A percentile compares a stretch with the other conserved stretches of the same genome.
These are phyloP conservation scores for Endoconidiophora laricicola DNA, from an alignment of 2,329 filamentous ascomycete genomes.

Conservation along the genomic window DNA sequence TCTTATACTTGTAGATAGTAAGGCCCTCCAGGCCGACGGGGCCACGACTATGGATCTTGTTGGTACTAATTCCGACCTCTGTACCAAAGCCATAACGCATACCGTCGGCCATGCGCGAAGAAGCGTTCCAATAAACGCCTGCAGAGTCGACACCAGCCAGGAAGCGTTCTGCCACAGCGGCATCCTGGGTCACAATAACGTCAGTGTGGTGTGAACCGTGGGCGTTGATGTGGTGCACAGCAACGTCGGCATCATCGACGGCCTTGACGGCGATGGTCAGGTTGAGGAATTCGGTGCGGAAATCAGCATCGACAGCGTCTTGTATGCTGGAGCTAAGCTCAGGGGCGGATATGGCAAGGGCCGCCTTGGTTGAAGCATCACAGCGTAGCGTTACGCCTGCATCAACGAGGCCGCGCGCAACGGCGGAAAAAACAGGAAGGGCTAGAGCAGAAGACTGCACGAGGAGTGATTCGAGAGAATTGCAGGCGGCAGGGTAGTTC, in stretches of 20 bases:
- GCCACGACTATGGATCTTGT: constrained; percentile 90
- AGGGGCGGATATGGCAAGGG: constrained; percentile 34
- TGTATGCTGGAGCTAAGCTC: constrained; percentile 31
- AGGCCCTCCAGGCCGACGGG: constrained; percentile 88
- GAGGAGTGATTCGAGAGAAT: constrained; percentile 80
- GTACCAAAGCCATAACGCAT: constrained; percentile 97
- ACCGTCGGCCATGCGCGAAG: constrained; percentile 84
- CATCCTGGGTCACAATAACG: constrained; percentile 60
- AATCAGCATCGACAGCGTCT: constrained; percentile 55
- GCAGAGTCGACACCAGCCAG: constrained; percentile 75
- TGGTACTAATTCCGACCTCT: constrained; percentile 95
- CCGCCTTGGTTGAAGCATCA: constrained; percentile 50
- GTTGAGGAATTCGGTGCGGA: constrained; percentile 75
- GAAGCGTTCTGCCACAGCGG: constrained; percentile 58
- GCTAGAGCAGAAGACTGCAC: constrained; percentile 56
- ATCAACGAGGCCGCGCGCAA: constrained; percentile 56
- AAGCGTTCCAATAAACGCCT: constrained; percentile 94
- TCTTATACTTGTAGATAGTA: constrained; percentile 94
- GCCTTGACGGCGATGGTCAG: constrained; percentile 72
- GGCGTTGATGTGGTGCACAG: constrained; percentile 75
- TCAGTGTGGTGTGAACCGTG: constrained; percentile 94
- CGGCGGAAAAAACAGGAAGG: constrained; percentile 44
- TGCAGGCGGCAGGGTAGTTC: constrained; percentile 89
- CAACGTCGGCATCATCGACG: constrained; percentile 49
- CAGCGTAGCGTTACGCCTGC: constrained; percentile 74